Base-by-base conservation (phyloP, 768 basidiomycete species). In the Scleroderma citrinum region DNA sequence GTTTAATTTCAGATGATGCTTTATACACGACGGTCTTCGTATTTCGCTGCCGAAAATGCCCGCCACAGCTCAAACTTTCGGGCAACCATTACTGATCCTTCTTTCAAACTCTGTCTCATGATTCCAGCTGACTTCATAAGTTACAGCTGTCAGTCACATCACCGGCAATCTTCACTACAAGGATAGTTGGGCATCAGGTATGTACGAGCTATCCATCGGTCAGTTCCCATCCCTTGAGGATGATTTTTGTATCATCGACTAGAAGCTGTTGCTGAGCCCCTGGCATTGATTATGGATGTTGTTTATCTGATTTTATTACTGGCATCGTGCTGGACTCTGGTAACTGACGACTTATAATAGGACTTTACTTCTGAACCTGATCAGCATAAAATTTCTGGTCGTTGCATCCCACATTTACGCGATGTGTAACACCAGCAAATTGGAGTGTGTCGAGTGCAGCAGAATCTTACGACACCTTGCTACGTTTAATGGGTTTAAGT, bases 21-120 rank as follows among this genome's bases (percentile, higher is more conserved):
- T 14, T 4, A 42, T 24, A 42, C 85, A 89, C 87, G 87, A 90
- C 87, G 87, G 87, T 90, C 87, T 89, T 87, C 87, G 87, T 89
- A 90, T 60, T 49, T 66, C 56, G 50, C 69, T 88, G 85, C 83
- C 87, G 87, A 90, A 90, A 86, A 63, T 80, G 87, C 87, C 87
- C 87, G 87, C 83, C 83, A 87, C 82, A 90, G 87, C 87, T 90
- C 87, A 89, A 75, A 54, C 60, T 39, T 67, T 80, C 85, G 87
- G 87, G 85, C 86, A 84, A 72, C 81, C 85, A n/a, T 81, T 70
- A 54, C 85, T 87, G 85, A 87, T 71, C n/a, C n/a, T 47, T 53
- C 57, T 58, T 50, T 44, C n/a, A n/a, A 47, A 52, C 8, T n/a
- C 2, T 1, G 6, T 42, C 13, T 42, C 14, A 14, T 29, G 23